A percentile compares a stretch with the other conserved stretches of the same genome.
phyloP scores from a whole-genome alignment of 139 green algal species.

The Haematococcus lacustris region DNA sequence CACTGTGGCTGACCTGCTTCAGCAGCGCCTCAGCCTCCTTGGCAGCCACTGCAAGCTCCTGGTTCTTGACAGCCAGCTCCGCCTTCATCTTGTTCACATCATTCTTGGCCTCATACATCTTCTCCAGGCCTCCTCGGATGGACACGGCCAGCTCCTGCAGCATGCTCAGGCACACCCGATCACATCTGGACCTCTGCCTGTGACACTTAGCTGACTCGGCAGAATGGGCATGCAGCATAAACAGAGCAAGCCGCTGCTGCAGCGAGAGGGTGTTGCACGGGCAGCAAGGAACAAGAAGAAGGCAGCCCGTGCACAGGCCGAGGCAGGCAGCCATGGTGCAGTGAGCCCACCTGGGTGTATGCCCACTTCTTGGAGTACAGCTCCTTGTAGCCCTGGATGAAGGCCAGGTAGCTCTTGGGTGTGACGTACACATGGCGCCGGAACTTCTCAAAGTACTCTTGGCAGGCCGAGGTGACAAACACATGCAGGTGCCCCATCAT shows the following conservation, averaged over 20 bases:
- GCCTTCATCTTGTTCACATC: constrained; percentile 86
- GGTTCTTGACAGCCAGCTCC: constrained; percentile 88
- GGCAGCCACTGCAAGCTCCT: constrained; percentile 73
- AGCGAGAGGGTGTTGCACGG: too few species aligned
- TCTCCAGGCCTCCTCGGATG: constrained; percentile 76
- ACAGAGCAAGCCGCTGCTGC: too few species aligned
- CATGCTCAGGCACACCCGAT: too few species aligned
- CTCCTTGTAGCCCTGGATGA: constrained; percentile 84
- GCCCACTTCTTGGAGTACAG: constrained; percentile 80
- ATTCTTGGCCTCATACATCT: constrained; percentile 91
- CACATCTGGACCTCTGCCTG: too few species aligned
- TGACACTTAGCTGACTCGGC: too few species aligned
- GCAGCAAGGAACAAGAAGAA: too few species aligned
- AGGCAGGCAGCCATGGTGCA: too few species aligned
- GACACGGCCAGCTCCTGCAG: constrained; percentile 47
- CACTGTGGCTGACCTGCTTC: constrained; percentile 46
- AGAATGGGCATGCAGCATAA: too few species aligned
- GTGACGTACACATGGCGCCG: constrained; percentile 88
- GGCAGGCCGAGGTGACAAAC: constrained; percentile 73
- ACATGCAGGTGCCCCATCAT: constrained; percentile 89
- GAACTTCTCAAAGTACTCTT: constrained; percentile 87
- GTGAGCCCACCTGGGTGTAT: too few species aligned
- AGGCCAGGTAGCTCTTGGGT: constrained; percentile 88
- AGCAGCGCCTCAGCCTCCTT: constrained; percentile 82
- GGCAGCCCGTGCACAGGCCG: too few species aligned